Percentiles rank a stretch among this genome's conserved stretches.
Evolutionary conservation across 2,329 filamentous ascomycete genomes (phyloP).

Genomic region (Phaeoacremonium minimum): DNA sequence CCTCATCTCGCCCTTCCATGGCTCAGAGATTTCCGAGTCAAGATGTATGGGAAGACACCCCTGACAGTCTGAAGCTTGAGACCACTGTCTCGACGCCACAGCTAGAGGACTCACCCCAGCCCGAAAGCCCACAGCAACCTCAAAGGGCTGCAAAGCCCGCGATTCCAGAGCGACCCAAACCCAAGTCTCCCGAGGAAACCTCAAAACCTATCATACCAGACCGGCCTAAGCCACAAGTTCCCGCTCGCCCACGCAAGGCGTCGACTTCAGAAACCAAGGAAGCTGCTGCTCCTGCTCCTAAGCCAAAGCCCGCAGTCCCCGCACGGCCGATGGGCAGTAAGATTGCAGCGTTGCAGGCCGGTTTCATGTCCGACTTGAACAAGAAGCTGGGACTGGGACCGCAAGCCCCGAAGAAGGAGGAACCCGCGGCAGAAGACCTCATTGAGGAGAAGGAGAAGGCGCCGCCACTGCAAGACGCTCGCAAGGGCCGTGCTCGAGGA

Average conservation of each 20-base stretch:
- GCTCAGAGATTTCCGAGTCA: slow-evolving; percentile 80
- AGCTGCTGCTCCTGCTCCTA: slow-evolving; percentile 43
- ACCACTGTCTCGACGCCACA: slow-evolving; percentile 63
- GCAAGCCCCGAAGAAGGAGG: slow-evolving; percentile 71
- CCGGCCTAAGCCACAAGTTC: slow-evolving; percentile 56
- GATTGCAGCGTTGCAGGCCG: slow-evolving; percentile 85
- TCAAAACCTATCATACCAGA: slow-evolving; percentile 40
- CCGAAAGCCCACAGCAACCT: slow-evolving; percentile 55
- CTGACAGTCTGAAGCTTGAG: slow-evolving; percentile 75
- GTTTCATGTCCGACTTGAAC: slow-evolving; percentile 91
- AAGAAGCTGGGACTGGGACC: slow-evolving; percentile 83
- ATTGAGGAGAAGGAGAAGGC: slow-evolving; percentile 61
- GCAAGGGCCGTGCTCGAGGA: slow-evolving; percentile 85
- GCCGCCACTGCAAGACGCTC: slow-evolving; percentile 78
- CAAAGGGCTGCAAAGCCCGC: slow-evolving; percentile 38
- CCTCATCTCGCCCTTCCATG: slow-evolving; percentile 45
- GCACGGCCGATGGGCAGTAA: slow-evolving; percentile 75
- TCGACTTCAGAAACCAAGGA: slow-evolving; percentile 33
- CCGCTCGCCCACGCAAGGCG: slow-evolving; percentile 57
- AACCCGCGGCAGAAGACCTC: slow-evolving; percentile 48
- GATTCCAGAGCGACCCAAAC: slow-evolving; percentile 51
- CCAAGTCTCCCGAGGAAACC: slow-evolving; percentile 26
- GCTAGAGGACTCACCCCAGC: slow-evolving; percentile 48
- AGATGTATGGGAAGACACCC: slow-evolving; percentile 92
- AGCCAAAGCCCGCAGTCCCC: slow-evolving; percentile 81